Conservation (phyloP, 306 rosid genomes). For the Pterocarpus santalinus region DNA sequence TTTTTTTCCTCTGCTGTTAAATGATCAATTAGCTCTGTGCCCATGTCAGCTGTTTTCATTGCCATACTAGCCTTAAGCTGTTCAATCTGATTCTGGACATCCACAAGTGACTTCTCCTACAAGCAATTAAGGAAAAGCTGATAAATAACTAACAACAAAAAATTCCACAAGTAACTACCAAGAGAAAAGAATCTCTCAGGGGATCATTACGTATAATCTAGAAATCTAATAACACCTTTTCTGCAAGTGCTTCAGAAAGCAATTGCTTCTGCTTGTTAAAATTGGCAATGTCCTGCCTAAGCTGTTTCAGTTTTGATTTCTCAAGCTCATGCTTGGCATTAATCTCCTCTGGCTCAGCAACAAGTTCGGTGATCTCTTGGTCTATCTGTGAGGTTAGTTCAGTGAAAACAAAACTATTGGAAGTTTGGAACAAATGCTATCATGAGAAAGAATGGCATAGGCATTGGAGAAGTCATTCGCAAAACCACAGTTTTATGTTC, state of each 20-base stretch:
- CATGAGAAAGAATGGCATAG: constrained; percentile 34
- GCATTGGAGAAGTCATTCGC: not conserved
- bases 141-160: constrained; percentile 25
- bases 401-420: constrained; percentile 64
- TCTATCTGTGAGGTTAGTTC: constrained; percentile 87
- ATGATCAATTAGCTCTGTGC: constrained; percentile 95
- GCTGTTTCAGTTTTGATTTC: constrained; percentile 82
- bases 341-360: constrained; percentile 91
- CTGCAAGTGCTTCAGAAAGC: constrained; percentile 73
- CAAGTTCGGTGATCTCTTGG: constrained; percentile 76
- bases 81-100: constrained; percentile 85
- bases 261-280: constrained; percentile 79
- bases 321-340: constrained; percentile 80
- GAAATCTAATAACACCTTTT: constrained; percentile 67
- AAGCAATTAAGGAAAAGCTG: constrained; percentile 50
- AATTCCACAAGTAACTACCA: constrained; percentile 26
- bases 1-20: constrained; percentile 85
- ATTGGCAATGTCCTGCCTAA: constrained; percentile 90
- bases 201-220: constrained; percentile 4
- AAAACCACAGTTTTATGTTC: no score
- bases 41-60: constrained; percentile 90
- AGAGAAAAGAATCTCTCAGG: constrained; percentile 9
- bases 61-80: constrained; percentile 87
- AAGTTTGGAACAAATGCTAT: constrained; percentile 27
- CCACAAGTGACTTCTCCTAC: constrained; percentile 90